Conservation (phyloP, 2,329 filamentous ascomycete genomes). For the Aureobasidium uvarum region DNA sequence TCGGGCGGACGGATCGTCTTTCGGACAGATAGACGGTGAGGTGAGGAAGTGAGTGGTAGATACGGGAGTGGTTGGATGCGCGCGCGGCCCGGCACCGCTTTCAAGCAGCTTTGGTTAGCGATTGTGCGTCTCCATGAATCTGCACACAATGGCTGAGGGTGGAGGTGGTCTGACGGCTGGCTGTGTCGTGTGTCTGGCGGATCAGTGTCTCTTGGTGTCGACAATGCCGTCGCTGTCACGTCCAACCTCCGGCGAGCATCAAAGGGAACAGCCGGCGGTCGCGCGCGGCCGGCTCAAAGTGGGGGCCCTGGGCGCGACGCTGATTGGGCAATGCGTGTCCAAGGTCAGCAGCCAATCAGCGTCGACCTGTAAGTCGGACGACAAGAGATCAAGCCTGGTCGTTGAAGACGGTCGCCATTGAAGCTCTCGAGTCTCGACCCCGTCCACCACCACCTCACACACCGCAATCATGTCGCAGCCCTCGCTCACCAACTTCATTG, state of each 20-base stretch:
- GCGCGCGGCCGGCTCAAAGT: background rate
- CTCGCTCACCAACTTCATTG: conserved; percentile 71
- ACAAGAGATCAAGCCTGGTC: conserved; percentile 3
- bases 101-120: conserved; percentile 15
- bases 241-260: background rate
- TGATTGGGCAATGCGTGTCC: background rate
- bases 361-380: conserved; percentile 1
- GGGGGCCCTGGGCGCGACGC: background rate
- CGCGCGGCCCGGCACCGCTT: conserved; percentile 25
- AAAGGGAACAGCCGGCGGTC: conserved; percentile 2
- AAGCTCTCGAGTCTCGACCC: background rate
- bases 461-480: conserved; percentile 62
- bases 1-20: background rate
- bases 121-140: conserved; percentile 25
- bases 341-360: conserved; percentile 19
- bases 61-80: conserved; percentile 5
- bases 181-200: background rate
- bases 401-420: background rate
- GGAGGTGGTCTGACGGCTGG: background rate
- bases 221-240: background rate
- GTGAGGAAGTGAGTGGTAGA: background rate
- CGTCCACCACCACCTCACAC: background rate
- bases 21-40: background rate
- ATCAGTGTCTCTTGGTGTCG: background rate
- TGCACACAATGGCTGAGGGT: background rate